A percentile compares a stretch with the other conserved stretches of the same genome.
Conservation (phyloP, 2,329 filamentous ascomycete species). For the Xylaria sp. region DNA sequence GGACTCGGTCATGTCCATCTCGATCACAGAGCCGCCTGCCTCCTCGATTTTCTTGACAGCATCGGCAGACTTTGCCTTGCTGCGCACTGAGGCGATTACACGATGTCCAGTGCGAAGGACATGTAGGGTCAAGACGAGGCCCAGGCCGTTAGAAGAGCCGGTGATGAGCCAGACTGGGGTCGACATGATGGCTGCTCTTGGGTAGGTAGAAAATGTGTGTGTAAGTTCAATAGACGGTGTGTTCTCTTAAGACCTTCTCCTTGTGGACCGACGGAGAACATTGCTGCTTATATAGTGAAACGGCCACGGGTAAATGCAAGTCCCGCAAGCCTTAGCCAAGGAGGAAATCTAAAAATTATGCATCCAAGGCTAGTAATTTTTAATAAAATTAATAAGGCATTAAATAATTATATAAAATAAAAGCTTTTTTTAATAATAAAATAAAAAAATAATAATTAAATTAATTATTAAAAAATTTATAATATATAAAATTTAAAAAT, state of each 20-base stretch:
- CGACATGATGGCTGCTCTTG: constrained; percentile 34
- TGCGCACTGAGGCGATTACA: constrained; percentile 49
- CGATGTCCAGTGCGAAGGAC: constrained; percentile 46
- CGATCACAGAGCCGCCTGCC: constrained; percentile 43
- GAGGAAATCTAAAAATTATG: too few species aligned
- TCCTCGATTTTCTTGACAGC: constrained; percentile 44
- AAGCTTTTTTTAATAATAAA: too few species aligned
- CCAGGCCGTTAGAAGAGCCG: constrained; percentile 50
- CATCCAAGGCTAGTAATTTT: too few species aligned
- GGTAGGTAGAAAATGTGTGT: not conserved
- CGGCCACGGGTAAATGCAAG: too few species aligned
- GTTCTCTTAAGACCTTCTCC: not conserved
- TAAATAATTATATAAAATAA: too few species aligned
- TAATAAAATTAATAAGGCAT: too few species aligned
- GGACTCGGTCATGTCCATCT: constrained; percentile 47
- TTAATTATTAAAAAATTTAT: too few species aligned
- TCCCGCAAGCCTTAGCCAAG: too few species aligned
- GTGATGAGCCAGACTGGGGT: constrained; percentile 48
- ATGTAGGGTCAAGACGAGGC: constrained; percentile 44
- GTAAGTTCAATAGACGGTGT: not conserved
- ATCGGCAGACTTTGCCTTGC: constrained; percentile 39
- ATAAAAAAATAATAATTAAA: too few species aligned
- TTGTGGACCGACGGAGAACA: not conserved
- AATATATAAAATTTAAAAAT: too few species aligned
- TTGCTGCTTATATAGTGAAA: too few species aligned